phyloP scores from a whole-genome alignment of 495 filamentous ascomycete genomes.

The Melanomma pulvis-pyrius region DNA sequence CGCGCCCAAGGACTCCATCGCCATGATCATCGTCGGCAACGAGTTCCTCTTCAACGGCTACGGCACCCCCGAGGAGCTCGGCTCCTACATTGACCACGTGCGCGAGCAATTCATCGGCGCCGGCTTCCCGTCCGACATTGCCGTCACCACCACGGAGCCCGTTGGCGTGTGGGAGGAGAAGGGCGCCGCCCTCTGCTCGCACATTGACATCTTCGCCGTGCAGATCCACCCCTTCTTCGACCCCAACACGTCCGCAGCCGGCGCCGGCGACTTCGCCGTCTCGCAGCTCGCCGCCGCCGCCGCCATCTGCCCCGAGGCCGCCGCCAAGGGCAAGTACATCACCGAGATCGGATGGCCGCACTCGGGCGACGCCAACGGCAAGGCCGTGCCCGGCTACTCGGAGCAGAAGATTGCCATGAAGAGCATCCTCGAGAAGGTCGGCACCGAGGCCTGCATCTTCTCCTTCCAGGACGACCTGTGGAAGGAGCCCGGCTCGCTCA shows the following conservation, averaged over 20 bases:
- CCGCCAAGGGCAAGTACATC: slow-evolving; percentile 63
- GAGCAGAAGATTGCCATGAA: slow-evolving; percentile 75
- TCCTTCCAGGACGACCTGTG: slow-evolving; percentile 77
- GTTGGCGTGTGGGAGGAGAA: slow-evolving; percentile 67
- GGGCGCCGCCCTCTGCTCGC: slow-evolving; percentile 63
- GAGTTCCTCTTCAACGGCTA: slow-evolving; percentile 78
- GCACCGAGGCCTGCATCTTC: slow-evolving; percentile 71
- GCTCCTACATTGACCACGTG: slow-evolving; percentile 62
- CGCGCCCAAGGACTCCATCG: slow-evolving; percentile 60
- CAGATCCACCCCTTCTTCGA: slow-evolving; percentile 98
- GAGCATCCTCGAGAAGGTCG: slow-evolving; percentile 61
- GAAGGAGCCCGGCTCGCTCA: slow-evolving; percentile 71
- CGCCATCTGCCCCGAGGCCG: slow-evolving; percentile 59
- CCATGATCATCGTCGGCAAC: slow-evolving; percentile 85
- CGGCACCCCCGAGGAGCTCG: slow-evolving; percentile 63
- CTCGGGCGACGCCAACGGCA: slow-evolving; percentile 67
- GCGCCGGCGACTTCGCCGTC: slow-evolving; percentile 74
- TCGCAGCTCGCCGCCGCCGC: slow-evolving; percentile 68
- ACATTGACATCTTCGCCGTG: slow-evolving; percentile 74
- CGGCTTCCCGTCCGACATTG: slow-evolving; percentile 73
- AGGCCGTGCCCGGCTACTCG: slow-evolving; percentile 63
- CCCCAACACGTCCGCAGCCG: slow-evolving; percentile 56
- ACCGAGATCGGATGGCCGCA: slow-evolving; percentile 93
- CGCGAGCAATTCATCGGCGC: slow-evolving; percentile 49
- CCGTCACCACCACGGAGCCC: slow-evolving; percentile 84